Conservation (phyloP, 2,329 filamentous ascomycete genomes). For the Claviceps pazoutovae region DNA sequence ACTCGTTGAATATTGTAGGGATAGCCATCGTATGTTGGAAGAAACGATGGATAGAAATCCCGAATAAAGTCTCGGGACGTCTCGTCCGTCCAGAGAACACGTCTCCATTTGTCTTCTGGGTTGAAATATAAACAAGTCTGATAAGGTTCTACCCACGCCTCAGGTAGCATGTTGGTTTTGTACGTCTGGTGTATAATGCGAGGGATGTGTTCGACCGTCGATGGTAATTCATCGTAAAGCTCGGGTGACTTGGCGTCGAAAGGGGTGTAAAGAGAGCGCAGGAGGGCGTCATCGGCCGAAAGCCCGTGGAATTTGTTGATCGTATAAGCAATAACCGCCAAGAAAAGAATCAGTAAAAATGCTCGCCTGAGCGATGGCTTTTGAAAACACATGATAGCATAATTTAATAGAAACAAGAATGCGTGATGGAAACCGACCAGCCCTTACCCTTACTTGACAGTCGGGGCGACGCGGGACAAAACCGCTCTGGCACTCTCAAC, state of each 20-base stretch:
- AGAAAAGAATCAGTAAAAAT: neutral
- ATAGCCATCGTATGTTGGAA: constrained; percentile 61
- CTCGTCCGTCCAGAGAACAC: constrained; percentile 59
- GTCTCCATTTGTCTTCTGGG: neutral
- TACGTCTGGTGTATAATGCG: constrained; percentile 4
- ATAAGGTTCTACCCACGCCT: neutral
- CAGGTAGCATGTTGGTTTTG: neutral
- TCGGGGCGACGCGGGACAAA: too few relatives aligned
- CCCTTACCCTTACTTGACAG: too few relatives aligned
- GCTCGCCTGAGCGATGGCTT: neutral
- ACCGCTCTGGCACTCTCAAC: too few relatives aligned
- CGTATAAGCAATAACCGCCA: neutral
- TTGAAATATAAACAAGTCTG: neutral
- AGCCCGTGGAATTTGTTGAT: neutral
- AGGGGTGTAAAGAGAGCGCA: neutral
- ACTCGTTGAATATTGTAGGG: constrained; percentile 63
- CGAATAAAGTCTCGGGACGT: constrained; percentile 57
- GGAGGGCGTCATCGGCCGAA: neutral
- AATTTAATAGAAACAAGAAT: too few relatives aligned
- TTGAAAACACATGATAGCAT: neutral
- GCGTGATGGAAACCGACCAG: too few relatives aligned
- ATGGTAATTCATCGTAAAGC: too few relatives aligned
- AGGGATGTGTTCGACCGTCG: neutral
- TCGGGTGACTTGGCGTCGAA: neutral
- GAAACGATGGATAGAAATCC: constrained; percentile 63